A percentile compares a stretch with the other conserved stretches of the same genome.
Conservation (phyloP, 2,329 filamentous ascomycete genomes). For the Arthrobotrys sphaeroides region DNA sequence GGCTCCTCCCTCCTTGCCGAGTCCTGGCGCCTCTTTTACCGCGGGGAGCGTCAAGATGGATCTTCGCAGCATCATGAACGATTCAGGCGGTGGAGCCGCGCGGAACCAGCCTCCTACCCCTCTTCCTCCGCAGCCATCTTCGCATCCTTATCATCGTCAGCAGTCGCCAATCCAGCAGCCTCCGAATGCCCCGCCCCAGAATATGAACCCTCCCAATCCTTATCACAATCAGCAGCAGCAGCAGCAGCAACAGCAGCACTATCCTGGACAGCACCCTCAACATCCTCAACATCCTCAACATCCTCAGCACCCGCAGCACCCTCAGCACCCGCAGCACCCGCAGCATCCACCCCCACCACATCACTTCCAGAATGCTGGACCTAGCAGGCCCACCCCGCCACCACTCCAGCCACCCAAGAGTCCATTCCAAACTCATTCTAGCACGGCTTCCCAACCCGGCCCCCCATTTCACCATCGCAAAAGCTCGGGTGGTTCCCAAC, state of each 20-base stretch:
- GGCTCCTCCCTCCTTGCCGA: slow-evolving; percentile 8
- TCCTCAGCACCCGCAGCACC: slow-evolving; percentile 52
- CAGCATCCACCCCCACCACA: slow-evolving; percentile 51
- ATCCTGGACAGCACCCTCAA: slow-evolving; percentile 54
- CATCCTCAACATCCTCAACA: slow-evolving; percentile 50
- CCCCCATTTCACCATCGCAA: slow-evolving; percentile 48
- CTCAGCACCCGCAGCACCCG: slow-evolving; percentile 53
- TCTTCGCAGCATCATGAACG: slow-evolving; percentile 58
- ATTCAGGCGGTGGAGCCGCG: slow-evolving; percentile 53
- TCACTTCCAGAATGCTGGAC: slow-evolving; percentile 52
- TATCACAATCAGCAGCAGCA: slow-evolving; percentile 42
- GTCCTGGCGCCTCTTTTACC: slow-evolving; percentile 22
- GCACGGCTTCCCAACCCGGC: slow-evolving; percentile 39
- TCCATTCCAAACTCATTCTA: slow-evolving; percentile 54
- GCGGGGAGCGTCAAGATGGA: slow-evolving; percentile 54
- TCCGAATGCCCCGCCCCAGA: slow-evolving; percentile 29
- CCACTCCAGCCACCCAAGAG: slow-evolving; percentile 54
- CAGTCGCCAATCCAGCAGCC: slow-evolving; percentile 47
- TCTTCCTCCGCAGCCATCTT: slow-evolving; percentile 28
- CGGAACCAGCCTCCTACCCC: slow-evolving; percentile 46
- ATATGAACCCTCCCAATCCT: slow-evolving; percentile 46
- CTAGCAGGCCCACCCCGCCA: slow-evolving; percentile 37
- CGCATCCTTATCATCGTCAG: slow-evolving; percentile 40
- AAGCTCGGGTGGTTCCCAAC: slow-evolving; percentile 49
- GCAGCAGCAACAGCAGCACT: slow-evolving; percentile 50